Evolutionary conservation across 2,329 filamentous ascomycete species (phyloP).

Genomic region (Claviceps spartinae): DNA sequence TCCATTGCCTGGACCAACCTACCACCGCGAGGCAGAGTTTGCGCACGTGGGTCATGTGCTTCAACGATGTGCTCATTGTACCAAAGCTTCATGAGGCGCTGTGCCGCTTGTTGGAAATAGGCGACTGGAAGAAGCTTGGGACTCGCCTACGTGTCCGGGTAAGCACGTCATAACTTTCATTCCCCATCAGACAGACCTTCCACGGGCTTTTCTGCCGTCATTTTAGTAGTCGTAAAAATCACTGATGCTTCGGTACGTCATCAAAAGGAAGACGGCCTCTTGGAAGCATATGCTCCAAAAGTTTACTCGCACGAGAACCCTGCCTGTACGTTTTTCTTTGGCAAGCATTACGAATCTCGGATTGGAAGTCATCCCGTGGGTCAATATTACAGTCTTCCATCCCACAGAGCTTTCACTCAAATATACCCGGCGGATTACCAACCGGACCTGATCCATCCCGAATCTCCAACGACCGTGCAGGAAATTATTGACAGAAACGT

Average conservation of each 20-base stretch:
- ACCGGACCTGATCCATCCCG: neutral
- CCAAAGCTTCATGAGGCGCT: slow-evolving; percentile 2
- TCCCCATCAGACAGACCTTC: neutral
- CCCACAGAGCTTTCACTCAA: slow-evolving; percentile 5
- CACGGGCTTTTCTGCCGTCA: neutral
- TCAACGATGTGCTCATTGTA: slow-evolving; percentile 7
- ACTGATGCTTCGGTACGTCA: neutral
- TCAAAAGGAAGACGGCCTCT: slow-evolving; percentile 2
- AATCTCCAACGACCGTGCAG: slow-evolving; percentile 1
- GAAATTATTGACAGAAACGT: slow-evolving; percentile 5
- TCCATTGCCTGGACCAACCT: slow-evolving; percentile 4
- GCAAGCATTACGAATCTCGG: neutral
- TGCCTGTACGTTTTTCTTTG: slow-evolving; percentile 5
- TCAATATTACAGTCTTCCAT: neutral
- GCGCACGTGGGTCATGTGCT: slow-evolving; percentile 7
- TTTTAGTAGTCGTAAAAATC: neutral
- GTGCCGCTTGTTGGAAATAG: slow-evolving; percentile 4
- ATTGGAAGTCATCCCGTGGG: slow-evolving; percentile 3
- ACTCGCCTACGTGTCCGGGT: slow-evolving; percentile 4
- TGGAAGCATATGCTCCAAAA: slow-evolving; percentile 6
- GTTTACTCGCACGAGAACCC: slow-evolving; percentile 1
- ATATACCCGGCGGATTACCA: neutral
- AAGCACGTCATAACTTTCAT: neutral
- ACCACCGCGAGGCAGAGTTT: neutral
- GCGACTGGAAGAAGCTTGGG: slow-evolving; percentile 6